Evolutionary conservation across 2,329 filamentous ascomycete species (phyloP), one percentile per base, ranked within the genome.

Genomic region (Penicillium polonicum): DNA sequence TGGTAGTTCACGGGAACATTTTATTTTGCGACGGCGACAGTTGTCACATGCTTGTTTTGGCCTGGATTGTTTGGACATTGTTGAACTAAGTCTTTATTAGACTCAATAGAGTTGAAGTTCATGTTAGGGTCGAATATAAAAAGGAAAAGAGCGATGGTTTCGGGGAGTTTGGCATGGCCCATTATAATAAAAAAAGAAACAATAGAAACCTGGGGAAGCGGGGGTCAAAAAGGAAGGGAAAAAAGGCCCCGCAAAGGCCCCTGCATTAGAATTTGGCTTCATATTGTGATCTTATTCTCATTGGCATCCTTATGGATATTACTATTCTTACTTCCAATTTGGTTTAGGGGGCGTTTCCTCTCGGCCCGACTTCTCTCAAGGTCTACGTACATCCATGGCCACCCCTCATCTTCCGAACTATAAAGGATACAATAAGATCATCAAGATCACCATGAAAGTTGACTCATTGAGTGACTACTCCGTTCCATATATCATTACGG

Each of bases 1-100:
- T 2, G 76, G 76, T 15, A 65, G 67, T 62, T 69, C 74, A 65
- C 70, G 72, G 45, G 69, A 70, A 56, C 76, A 78, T 67, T 76
- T 78, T 55, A 78, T 75, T 57, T 78, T 78, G 46, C 76, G 72
- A 17, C 70, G 67, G 31, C 76, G 71, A 65, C 76, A 78, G 53
- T 75, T 76, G 53, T 76, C 74, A 57, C 74, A 76, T 45, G 74
- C 73, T 61, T 76, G 74, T 57, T 74, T 76, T 25, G 66, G 49
- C 44, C 51, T 55, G 68, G 67, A 41, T 65, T 62, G 52, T 64
- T 56, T 63, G 57, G 46, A 55, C 53, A 52, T 45, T 58, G 61
- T 56, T 68, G 60, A 68, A 72, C 3, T 36, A 36, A 10, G 25
- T 48, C 44, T 35, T 25, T 31, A 2, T 12, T 36, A 35, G 29